Conservation (phyloP, 1,284 basidiomycete genomes). For the Ceratobasidium papillatum region DNA sequence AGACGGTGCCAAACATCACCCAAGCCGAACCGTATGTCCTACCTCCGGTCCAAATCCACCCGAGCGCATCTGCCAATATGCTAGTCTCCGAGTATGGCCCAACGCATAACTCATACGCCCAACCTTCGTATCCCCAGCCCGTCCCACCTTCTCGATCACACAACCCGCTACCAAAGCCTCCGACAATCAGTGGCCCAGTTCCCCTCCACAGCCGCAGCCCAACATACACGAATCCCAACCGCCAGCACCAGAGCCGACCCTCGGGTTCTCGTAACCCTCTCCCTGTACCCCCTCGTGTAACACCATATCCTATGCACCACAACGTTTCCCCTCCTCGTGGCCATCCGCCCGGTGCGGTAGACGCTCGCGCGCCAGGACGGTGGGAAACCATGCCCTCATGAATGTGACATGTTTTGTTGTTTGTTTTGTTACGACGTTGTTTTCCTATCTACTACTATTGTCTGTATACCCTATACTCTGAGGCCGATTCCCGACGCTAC, state of each 20-base stretch:
- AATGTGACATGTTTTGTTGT: constrained; percentile 18
- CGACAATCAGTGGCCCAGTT: constrained; percentile 19
- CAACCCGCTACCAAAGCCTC: constrained; percentile 34
- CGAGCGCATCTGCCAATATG: constrained; percentile 4
- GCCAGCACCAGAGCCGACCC: constrained; percentile 2
- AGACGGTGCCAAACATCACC: background rate
- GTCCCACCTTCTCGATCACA: constrained; percentile 15
- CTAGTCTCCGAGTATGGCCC: constrained; percentile 8
- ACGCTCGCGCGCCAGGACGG: constrained; percentile 24
- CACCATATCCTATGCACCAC: constrained; percentile 38
- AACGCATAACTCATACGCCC: background rate
- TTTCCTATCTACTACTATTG: constrained; percentile 1
- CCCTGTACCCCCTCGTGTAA: constrained; percentile 40
- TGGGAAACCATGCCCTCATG: constrained; percentile 38
- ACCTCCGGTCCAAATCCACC: constrained; percentile 2
- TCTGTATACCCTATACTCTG: constrained; percentile 22
- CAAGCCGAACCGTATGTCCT: constrained; percentile 15
- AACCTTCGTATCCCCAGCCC: constrained; percentile 10
- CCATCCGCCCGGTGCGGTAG: constrained; percentile 39
- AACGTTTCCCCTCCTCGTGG: constrained; percentile 42
- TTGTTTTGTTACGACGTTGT: constrained; percentile 39
- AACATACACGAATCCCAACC: constrained; percentile 24
- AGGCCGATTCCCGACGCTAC: constrained; percentile 25
- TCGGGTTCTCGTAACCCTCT: constrained; percentile 31
- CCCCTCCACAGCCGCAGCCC: constrained; percentile 26